Evolutionary conservation across 2,329 filamentous ascomycete genomes (phyloP), one percentile per base, ranked within the genome.

Genomic region (Botrytis aclada): DNA sequence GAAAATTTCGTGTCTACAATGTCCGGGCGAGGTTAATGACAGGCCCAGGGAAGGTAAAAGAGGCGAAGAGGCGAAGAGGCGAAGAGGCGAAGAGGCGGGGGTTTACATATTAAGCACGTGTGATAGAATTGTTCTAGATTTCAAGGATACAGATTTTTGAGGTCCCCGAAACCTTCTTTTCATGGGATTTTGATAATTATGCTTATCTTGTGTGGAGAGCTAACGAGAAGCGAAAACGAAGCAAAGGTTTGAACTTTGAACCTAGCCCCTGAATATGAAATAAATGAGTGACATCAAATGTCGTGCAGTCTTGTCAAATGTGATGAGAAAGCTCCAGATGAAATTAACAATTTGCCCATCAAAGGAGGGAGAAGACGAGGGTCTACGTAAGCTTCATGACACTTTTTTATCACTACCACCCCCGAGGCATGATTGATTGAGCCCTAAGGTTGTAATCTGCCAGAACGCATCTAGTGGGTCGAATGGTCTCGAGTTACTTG

Each of bases 341-440:
- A 51, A 18, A 51, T 51, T 37, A 14, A 56, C 2, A 51, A n/a
- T 37, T 37, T 51, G 51, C 14, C 34, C 47, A 32, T 69, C 22
- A 51, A 66, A 51, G 32, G 47, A 29, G 45, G 29, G 29, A 61
- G 14, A 34, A 43, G 29, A 60, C 29, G 39, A 47, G 54, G 54
- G 54, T 37, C 67, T 70, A 63, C 69, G 69, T 70, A 63, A 63
- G 56, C 22, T 32, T 34, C 29, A 63, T 51, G 41, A 29, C 69
- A 43, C 32, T 41, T 25, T 45, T 65, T 14, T 6, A 29, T 20
- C 61, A 63, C 61, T 43, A 37, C 22, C 22, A 34, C n/a, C 63
- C 34, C 63, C 69, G 43, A 63, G 58, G 65, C 45, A 67, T 62
- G 41, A 45, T 67, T 60, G n/a, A 45, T 54, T 34, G 37, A 63